These are phyloP conservation scores for Vaccinium darrowii DNA, from an alignment of 148 eudicot genomes.

Conservation along the genomic window DNA sequence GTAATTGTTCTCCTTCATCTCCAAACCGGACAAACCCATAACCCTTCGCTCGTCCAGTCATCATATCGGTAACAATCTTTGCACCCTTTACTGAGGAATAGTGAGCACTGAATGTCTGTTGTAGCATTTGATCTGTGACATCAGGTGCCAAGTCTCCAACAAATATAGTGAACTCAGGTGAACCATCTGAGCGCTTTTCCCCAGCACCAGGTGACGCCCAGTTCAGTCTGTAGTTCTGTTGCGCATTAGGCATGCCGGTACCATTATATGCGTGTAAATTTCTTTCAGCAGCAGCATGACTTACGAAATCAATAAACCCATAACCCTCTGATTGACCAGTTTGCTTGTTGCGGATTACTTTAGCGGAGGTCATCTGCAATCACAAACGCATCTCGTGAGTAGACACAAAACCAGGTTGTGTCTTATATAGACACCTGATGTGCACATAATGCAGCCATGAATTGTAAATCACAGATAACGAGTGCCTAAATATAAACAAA, in stretches of 20 bases:
- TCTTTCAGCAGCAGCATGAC: constrained; percentile 80
- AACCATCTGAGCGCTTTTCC: constrained; percentile 69
- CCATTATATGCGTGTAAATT: constrained; percentile 69
- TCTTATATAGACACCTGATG: too few species aligned
- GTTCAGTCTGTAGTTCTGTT: constrained; percentile 76
- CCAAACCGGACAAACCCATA: constrained; percentile 90
- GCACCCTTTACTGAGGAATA: constrained; percentile 89
- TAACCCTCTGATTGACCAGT: constrained; percentile 78
- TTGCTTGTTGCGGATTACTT: constrained; percentile 84
- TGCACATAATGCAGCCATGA: too few species aligned
- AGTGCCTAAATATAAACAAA: not conserved
- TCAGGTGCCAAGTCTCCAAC: constrained; percentile 93
- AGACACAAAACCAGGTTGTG: not conserved
- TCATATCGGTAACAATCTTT: constrained; percentile 84
- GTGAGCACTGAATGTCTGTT: constrained; percentile 73
- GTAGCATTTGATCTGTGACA: constrained; percentile 77
- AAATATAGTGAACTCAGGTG: constrained; percentile 76
- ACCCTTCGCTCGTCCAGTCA: constrained; percentile 81
- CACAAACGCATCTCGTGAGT: not conserved
- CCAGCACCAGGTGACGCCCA: constrained; percentile 94
- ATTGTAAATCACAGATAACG: too few species aligned
- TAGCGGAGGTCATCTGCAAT: constrained; percentile 61
- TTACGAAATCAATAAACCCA: constrained; percentile 78
- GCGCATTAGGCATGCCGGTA: constrained; percentile 70
- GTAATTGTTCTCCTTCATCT: constrained; percentile 79